Percentiles rank a stretch among this genome's conserved stretches.
phyloP scores from a whole-genome alignment of 495 filamentous ascomycete genomes.

The Talaromyces nanjingensis region DNA sequence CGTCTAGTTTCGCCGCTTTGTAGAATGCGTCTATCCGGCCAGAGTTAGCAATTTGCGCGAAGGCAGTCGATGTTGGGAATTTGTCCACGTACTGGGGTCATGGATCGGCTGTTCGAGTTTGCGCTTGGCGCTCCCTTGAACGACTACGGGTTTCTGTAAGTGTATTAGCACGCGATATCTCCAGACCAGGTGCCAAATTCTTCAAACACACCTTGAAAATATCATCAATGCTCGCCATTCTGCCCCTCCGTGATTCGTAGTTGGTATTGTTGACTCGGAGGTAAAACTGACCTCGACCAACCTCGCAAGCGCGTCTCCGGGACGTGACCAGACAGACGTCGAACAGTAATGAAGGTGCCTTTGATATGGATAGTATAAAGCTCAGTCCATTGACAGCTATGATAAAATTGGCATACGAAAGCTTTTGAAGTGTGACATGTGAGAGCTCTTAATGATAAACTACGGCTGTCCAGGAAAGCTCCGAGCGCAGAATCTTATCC shows the following conservation, averaged over 20 bases:
- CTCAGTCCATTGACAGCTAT: neutral
- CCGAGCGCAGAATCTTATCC: conserved; percentile 22
- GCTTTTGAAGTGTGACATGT: neutral
- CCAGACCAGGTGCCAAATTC: neutral
- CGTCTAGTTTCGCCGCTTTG: conserved; percentile 73
- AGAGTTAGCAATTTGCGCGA: neutral
- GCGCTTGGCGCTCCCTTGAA: conserved; percentile 54
- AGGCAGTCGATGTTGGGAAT: neutral
- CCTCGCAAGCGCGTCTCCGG: neutral
- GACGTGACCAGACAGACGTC: neutral
- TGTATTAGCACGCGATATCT: neutral
- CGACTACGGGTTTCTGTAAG: conserved; percentile 34
- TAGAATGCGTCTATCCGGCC: conserved; percentile 59
- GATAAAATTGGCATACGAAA: neutral
- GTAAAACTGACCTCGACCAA: neutral
- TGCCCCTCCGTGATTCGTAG: neutral
- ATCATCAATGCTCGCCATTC: conserved; percentile 73
- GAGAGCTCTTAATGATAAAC: conserved; percentile 10
- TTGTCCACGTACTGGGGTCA: conserved; percentile 57
- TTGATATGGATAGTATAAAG: too few relatives aligned
- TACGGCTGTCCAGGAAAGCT: conserved; percentile 31
- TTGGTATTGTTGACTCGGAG: neutral
- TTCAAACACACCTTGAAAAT: conserved; percentile 64
- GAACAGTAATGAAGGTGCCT: too few relatives aligned
- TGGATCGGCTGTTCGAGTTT: conserved; percentile 63